A percentile compares a stretch with the other conserved stretches of the same genome.
Evolutionary conservation across 2,329 filamentous ascomycete genomes (phyloP).

Genomic region (Botrytis hyacinthi): DNA sequence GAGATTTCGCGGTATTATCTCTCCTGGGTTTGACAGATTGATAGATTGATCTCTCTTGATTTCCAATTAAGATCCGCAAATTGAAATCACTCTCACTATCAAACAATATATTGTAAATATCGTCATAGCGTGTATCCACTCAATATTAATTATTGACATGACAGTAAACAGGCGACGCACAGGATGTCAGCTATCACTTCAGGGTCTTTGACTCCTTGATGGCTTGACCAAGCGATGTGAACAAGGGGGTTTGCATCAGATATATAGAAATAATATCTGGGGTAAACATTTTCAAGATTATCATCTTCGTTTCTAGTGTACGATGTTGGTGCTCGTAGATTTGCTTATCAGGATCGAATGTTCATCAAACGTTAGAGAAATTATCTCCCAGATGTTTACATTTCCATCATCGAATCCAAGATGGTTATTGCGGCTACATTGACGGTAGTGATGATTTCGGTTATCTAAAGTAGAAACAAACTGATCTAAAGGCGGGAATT

Average conservation of each 20-base stretch:
- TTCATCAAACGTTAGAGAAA: neutral
- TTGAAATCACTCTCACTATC: slow-evolving; percentile 1
- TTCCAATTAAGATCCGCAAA: slow-evolving; percentile 1
- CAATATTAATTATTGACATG: slow-evolving; percentile 6
- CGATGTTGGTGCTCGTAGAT: neutral
- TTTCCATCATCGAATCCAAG: neutral
- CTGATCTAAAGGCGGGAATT: neutral
- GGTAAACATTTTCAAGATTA: slow-evolving; percentile 1
- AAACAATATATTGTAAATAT: slow-evolving; percentile 6
- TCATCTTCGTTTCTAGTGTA: neutral
- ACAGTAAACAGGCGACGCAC: neutral
- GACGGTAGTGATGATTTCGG: neutral
- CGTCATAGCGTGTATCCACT: slow-evolving; percentile 8
- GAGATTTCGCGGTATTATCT: neutral
- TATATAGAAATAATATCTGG: slow-evolving; percentile 5
- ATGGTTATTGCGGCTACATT: neutral
- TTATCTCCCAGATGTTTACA: neutral
- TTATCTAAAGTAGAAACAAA: neutral
- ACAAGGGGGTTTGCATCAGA: slow-evolving; percentile 12
- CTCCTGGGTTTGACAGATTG: neutral
- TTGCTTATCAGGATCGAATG: neutral
- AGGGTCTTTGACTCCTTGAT: neutral
- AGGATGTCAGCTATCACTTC: neutral
- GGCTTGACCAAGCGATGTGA: slow-evolving; percentile 2
- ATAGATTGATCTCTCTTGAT: neutral